A percentile compares a stretch with the other conserved stretches of the same genome.
phyloP scores from a whole-genome alignment of 495 filamentous ascomycete genomes.

The Aspergillus coremiiformis region DNA sequence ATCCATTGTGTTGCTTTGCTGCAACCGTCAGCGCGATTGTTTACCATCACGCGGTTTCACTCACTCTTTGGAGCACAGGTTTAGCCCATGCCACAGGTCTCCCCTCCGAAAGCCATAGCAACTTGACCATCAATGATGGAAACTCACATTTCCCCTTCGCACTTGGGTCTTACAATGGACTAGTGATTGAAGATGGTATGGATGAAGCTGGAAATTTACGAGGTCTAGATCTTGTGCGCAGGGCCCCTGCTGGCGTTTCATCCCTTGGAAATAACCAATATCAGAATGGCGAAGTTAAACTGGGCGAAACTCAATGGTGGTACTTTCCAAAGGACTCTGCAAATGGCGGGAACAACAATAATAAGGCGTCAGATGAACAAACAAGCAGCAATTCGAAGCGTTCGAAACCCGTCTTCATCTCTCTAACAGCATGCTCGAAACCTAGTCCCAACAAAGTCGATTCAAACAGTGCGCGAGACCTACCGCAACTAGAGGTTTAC shows the following conservation, averaged over 20 bases:
- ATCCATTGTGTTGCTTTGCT: conserved; percentile 61
- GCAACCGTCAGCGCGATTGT: conserved; percentile 53
- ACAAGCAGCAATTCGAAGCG: conserved; percentile 23
- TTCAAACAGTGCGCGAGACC: conserved; percentile 18
- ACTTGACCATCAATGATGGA: conserved; percentile 24
- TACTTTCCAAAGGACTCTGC: conserved; percentile 40
- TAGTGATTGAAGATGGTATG: conserved; percentile 21
- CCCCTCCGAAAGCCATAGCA: conserved; percentile 38
- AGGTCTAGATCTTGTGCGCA: conserved; percentile 57
- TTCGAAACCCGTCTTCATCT: conserved; percentile 58
- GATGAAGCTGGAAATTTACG: conserved; percentile 30
- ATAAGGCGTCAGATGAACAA: conserved; percentile 3
- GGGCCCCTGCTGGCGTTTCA: conserved; percentile 40
- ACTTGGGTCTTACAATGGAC: conserved; percentile 30
- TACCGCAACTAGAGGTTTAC: conserved; percentile 71
- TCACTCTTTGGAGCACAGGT: conserved; percentile 43
- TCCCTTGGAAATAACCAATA: conserved; percentile 59
- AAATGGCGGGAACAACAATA: conserved; percentile 17
- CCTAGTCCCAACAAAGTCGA: conserved; percentile 44
- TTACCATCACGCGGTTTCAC: conserved; percentile 48
- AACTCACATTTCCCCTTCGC: conserved; percentile 19
- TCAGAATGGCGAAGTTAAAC: conserved; percentile 42
- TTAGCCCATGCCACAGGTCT: conserved; percentile 55
- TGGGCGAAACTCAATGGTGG: conserved; percentile 53
- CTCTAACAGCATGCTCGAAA: conserved; percentile 73